Percentiles rank a stretch among this genome's conserved stretches.
phyloP scores from a whole-genome alignment of 331 rosid genomes.

The Phaseolus coccineus region DNA sequence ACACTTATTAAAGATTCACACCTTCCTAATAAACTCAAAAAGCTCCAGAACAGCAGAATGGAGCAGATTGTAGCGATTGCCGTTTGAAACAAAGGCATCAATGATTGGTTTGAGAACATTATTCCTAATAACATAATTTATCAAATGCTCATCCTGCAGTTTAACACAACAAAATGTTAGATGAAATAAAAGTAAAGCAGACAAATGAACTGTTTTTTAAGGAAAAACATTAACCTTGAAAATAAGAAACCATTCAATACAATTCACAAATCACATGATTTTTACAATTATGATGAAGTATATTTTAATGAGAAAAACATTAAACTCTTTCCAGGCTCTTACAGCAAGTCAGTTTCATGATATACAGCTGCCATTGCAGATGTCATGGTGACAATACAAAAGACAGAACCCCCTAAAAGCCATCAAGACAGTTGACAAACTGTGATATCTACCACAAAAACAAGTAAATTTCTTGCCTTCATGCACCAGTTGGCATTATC shows the following conservation, averaged over 20 bases:
- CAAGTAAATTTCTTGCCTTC: constrained; percentile 9
- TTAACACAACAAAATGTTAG: constrained; percentile 46
- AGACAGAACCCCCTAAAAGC: constrained; percentile 4
- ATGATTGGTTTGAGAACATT: constrained; percentile 87
- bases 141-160: constrained; percentile 92
- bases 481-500: constrained; percentile 7
- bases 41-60: constrained; percentile 91
- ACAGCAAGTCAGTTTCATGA: not conserved
- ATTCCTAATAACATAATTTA: constrained; percentile 72
- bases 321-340: not conserved
- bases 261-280: not conserved
- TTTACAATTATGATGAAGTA: not conserved
- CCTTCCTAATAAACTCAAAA: constrained; percentile 87
- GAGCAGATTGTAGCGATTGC: constrained; percentile 93
- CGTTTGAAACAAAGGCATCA: constrained; percentile 84
- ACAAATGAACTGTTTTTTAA: constrained; percentile 7
- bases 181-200: constrained; percentile 17
- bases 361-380: no score
- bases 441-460: not conserved
- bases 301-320: not conserved
- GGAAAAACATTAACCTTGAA: constrained; percentile 4
- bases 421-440: constrained; percentile 34
- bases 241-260: not conserved
- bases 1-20: constrained; percentile 43
- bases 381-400: not conserved